Conservation (phyloP, 2,329 filamentous ascomycete genomes). For the Helminthosporium solani region DNA sequence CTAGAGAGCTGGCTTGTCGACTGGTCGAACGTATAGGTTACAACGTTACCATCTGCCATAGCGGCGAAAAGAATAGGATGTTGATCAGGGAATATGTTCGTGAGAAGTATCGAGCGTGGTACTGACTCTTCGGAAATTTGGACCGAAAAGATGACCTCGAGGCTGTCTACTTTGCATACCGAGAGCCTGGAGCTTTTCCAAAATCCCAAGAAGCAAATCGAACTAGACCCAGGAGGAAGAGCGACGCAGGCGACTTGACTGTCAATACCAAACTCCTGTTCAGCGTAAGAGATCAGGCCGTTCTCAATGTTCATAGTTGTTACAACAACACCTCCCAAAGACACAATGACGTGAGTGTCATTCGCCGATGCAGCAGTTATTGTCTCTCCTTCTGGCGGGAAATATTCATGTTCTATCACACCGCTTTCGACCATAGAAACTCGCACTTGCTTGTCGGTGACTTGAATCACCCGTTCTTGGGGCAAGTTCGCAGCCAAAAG, state of each 20-base stretch:
- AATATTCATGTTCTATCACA: constrained; percentile 61
- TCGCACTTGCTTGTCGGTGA: constrained; percentile 65
- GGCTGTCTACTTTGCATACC: constrained; percentile 66
- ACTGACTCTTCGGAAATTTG: constrained; percentile 65
- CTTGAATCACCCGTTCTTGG: constrained; percentile 68
- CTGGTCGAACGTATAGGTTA: constrained; percentile 74
- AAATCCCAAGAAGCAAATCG: constrained; percentile 78
- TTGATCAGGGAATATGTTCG: constrained; percentile 68
- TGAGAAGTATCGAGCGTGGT: constrained; percentile 77
- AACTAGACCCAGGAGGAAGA: constrained; percentile 62
- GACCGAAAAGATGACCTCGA: constrained; percentile 65
- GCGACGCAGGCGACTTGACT: constrained; percentile 87
- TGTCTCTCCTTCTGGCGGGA: constrained; percentile 47
- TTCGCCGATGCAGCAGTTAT: constrained; percentile 83
- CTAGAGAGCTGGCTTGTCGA: constrained; percentile 64
- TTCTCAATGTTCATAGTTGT: constrained; percentile 59
- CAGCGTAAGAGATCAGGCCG: constrained; percentile 58
- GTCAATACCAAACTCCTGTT: constrained; percentile 62
- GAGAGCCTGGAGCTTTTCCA: constrained; percentile 82
- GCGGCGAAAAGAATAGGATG: constrained; percentile 80
- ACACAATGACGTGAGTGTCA: constrained; percentile 67
- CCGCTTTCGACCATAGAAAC: constrained; percentile 62
- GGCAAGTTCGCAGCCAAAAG: constrained; percentile 68
- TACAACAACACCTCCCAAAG: constrained; percentile 71
- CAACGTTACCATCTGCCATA: constrained; percentile 87